phyloP scores from a whole-genome alignment of 805 yeast species.

The Metschnikowia lochheadii region DNA sequence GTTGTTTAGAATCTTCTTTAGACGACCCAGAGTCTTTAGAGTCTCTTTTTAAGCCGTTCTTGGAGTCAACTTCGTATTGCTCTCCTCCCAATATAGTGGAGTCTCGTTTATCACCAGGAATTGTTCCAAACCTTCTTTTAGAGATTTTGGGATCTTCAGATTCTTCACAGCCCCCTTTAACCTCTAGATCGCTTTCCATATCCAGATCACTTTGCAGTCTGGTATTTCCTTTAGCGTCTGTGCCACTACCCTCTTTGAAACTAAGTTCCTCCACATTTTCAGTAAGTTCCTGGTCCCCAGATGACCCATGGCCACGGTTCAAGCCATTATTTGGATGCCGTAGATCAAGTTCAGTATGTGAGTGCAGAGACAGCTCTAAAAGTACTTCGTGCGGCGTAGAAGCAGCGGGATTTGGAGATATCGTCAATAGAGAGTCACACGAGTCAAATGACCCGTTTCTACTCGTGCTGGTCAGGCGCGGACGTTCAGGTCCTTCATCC shows the following conservation, averaged over 20 bases:
- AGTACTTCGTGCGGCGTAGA: not conserved
- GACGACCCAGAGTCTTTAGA: not conserved
- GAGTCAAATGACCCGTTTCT: not conserved
- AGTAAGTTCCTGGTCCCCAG: not conserved
- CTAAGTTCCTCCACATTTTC: not conserved
- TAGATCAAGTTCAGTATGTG: not conserved
- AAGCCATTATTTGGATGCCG: not conserved
- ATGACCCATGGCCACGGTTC: not conserved
- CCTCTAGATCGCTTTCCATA: too few relatives aligned
- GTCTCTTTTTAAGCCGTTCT: not conserved
- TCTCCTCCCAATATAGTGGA: too few relatives aligned
- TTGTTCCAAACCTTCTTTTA: not conserved
- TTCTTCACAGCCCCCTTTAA: not conserved
- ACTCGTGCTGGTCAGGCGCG: not conserved
- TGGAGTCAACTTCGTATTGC: too few relatives aligned
- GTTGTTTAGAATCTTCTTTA: too few relatives aligned
- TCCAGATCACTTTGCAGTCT: too few relatives aligned
- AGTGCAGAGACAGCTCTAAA: not conserved
- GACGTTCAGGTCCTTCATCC: conserved; percentile 1
- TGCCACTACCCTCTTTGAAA: too few relatives aligned
- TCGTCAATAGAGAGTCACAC: not conserved
- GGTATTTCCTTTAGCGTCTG: not conserved
- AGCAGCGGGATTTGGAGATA: not conserved
- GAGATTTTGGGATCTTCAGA: not conserved
- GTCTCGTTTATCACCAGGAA: too few relatives aligned